Conservation (phyloP, 2,329 filamentous ascomycete genomes). For the Talaromyces pinophilus region DNA sequence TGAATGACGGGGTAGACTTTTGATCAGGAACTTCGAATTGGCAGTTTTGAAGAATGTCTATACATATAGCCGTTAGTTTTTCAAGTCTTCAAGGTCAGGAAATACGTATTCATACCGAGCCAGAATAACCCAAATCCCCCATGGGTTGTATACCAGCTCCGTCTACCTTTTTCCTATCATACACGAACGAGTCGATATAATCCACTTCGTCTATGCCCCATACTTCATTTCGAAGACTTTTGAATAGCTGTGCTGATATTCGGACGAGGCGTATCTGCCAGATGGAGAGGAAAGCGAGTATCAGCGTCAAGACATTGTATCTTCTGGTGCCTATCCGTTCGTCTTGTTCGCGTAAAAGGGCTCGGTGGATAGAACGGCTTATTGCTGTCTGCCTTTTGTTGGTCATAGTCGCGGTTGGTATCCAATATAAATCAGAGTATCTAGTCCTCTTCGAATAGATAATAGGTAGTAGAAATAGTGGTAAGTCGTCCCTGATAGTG, state of each 20-base stretch:
- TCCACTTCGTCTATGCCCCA: slow-evolving; percentile 59
- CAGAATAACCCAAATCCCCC: slow-evolving; percentile 72
- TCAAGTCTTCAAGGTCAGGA: background rate
- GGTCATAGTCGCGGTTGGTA: background rate
- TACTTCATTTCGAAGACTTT: slow-evolving; percentile 51
- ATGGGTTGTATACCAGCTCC: slow-evolving; percentile 55
- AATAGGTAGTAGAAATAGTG: background rate
- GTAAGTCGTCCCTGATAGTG: slow-evolving; percentile 4
- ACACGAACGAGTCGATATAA: slow-evolving; percentile 57
- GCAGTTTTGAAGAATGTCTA: slow-evolving; percentile 69
- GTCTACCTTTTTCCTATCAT: slow-evolving; percentile 35
- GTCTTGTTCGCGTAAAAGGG: slow-evolving; percentile 33
- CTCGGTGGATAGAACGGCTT: slow-evolving; percentile 34
- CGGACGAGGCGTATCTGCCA: slow-evolving; percentile 53
- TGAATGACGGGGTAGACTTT: slow-evolving; percentile 68
- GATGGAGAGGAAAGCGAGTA: slow-evolving; percentile 58
- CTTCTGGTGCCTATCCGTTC: slow-evolving; percentile 26
- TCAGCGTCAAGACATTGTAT: slow-evolving; percentile 43
- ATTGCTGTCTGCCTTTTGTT: slow-evolving; percentile 15
- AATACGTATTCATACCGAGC: slow-evolving; percentile 53
- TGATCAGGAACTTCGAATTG: slow-evolving; percentile 68
- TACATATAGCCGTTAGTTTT: background rate
- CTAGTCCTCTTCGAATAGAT: background rate
- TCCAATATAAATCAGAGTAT: background rate
- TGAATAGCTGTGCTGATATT: slow-evolving; percentile 53